phyloP scores from a whole-genome alignment of 495 filamentous ascomycete species.

The Penicillium odoratum region DNA sequence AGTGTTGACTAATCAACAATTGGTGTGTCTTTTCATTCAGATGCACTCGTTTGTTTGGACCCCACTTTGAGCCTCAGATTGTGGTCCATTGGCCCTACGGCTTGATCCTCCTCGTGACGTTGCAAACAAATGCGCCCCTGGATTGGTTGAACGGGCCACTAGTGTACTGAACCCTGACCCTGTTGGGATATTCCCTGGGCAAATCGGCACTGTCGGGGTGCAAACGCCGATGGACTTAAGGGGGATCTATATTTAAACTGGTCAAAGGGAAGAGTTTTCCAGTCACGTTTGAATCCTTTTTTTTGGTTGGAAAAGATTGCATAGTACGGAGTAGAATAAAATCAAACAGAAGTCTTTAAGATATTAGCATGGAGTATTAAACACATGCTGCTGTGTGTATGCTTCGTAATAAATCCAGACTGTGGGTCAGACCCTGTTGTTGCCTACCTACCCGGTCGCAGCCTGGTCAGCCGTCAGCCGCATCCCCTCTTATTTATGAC shows the following conservation, averaged over 20 bases:
- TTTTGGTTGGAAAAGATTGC: too few species aligned
- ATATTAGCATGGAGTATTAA: too few species aligned
- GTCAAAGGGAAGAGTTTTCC: not conserved
- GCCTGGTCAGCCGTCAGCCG: too few species aligned
- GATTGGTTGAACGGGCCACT: not conserved
- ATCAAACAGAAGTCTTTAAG: too few species aligned
- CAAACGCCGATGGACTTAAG: not conserved
- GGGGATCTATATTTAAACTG: constrained; percentile 4
- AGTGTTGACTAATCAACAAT: too few species aligned
- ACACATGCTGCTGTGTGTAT: too few species aligned
- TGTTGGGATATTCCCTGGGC: not conserved
- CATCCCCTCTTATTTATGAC: too few species aligned
- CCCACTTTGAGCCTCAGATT: not conserved
- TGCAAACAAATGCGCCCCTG: not conserved
- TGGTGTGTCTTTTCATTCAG: not conserved
- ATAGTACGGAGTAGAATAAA: too few species aligned
- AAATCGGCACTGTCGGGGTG: not conserved
- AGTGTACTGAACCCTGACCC: not conserved
- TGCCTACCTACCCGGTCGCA: too few species aligned
- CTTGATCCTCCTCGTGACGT: not conserved
- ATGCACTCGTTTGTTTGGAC: not conserved
- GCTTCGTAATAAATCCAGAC: too few species aligned
- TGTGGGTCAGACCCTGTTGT: too few species aligned
- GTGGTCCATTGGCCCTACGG: not conserved
- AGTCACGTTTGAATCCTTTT: not conserved